Conservation (phyloP, 331 rosid genomes). For the Saraca asoca region DNA sequence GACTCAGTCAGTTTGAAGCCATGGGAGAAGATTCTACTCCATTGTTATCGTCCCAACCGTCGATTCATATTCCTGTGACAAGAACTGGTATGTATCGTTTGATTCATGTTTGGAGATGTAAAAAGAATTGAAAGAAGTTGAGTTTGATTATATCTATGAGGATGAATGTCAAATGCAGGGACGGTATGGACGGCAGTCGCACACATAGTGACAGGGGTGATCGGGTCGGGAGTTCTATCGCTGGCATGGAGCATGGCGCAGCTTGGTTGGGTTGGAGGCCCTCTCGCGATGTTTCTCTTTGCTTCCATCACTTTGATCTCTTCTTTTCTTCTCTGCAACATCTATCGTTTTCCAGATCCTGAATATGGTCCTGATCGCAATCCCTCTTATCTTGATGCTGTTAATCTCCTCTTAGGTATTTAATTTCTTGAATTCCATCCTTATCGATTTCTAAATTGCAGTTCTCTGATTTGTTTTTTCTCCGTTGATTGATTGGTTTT, state of each 20-base stretch:
- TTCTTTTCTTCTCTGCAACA: constrained; percentile 54
- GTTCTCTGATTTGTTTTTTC: no score
- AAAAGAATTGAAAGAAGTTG: no score
- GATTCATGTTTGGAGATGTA: no score
- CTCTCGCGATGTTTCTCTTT: constrained; percentile 48
- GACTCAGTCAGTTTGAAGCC: no score
- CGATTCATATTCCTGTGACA: no score
- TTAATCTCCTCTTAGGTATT: constrained; percentile 48
- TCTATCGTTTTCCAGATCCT: constrained; percentile 63
- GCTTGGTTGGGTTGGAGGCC: constrained; percentile 65
- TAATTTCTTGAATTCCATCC: no score
- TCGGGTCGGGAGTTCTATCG: constrained; percentile 59
- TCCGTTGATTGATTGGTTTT: no score
- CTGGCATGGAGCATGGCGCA: constrained; percentile 65
- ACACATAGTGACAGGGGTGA: constrained; percentile 59
- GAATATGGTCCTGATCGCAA: constrained; percentile 50
- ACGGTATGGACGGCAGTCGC: constrained; percentile 66
- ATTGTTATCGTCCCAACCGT: no score
- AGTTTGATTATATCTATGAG: no score
- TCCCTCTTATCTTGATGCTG: constrained; percentile 59
- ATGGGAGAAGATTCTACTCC: no score
- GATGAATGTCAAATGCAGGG: constrained; percentile 24
- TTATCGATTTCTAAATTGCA: no score
- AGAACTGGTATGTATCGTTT: no score
- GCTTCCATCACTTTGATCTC: constrained; percentile 53